Evolutionary conservation across 2,329 filamentous ascomycete genomes (phyloP), one percentile per base, ranked within the genome.

Genomic region (Pestalotiopsis sp.): DNA sequence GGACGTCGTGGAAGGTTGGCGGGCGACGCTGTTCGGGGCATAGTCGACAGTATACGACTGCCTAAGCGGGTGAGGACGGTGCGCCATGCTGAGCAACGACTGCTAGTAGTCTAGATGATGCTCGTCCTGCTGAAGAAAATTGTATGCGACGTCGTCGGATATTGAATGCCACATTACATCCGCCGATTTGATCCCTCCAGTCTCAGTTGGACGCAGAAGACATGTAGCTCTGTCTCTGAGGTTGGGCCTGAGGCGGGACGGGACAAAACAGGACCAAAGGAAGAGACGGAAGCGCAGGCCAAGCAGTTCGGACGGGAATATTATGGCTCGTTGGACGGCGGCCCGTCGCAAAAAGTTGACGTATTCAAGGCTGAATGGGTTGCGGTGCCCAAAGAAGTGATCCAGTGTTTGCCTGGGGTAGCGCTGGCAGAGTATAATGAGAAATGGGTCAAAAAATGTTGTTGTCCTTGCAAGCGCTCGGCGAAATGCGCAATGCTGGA

Each of bases 1-100:
- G 11, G 91, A 91, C 45, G 89, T 89, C 69, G 88, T 93, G 4
- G 92, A 94, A 40, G 89, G 85, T 74, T 93, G 90, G 72, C 92
- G 86, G 71, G 83, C 83, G 73, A 90, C 74, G 68, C 76, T 75
- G 79, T 80, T 75, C 70, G 73, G 74, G 71, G 77, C 77, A 73
- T 81, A 80, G 73, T 84, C 79, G 75, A 81, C 78, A 62, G 80
- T 81, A 68, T 82, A 80, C 68, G 80, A 80, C 78, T 90, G 87
- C 73, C 87, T 85, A 69, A 90, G 84, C 67, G 87, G 85, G 77
- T 88, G 87, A 72, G 84, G 83, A 69, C 86, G 85, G 82, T 86
- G 84, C 80, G 87, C 88, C 84, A 88, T 90, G 74, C 81, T 68
- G 38, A 17, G 25, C 49, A 56, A 62, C 77, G 76, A 75, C 72